Evolutionary conservation across 495 filamentous ascomycete species (phyloP).

Genomic region (Lophiotrema nucula): DNA sequence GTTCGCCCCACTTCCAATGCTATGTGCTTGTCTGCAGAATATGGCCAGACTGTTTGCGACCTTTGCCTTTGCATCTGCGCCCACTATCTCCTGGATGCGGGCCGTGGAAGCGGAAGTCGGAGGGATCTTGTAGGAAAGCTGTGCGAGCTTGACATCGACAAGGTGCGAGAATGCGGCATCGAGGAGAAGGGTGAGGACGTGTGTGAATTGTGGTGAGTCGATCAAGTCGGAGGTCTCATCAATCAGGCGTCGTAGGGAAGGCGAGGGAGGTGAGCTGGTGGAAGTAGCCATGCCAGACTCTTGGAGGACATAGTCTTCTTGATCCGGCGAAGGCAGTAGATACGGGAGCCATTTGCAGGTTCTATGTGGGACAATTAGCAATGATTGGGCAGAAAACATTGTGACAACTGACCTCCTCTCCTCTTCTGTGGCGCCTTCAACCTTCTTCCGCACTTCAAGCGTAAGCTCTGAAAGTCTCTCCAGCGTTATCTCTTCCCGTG

Average conservation of each 20-base stretch:
- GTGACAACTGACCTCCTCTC: constrained; percentile 56
- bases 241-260: constrained; percentile 76
- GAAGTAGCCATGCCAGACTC: constrained; percentile 73
- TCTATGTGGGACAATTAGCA: constrained; percentile 35
- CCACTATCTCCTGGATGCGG: constrained; percentile 45
- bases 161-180: constrained; percentile 82
- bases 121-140: constrained; percentile 71
- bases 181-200: constrained; percentile 79
- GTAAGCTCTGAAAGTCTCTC: constrained; percentile 75
- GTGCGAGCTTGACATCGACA: constrained; percentile 71
- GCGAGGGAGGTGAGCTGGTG: constrained; percentile 48
- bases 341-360: constrained; percentile 73
- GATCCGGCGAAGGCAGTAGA: constrained; percentile 72
- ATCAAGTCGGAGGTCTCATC: constrained; percentile 95
- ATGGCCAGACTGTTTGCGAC: constrained; percentile 86
- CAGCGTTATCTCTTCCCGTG: constrained; percentile 81
- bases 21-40: constrained; percentile 82
- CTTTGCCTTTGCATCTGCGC: constrained; percentile 59
- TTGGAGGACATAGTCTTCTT: constrained; percentile 77
- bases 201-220: constrained; percentile 84
- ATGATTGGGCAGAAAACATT: not conserved
- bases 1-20: constrained; percentile 76
- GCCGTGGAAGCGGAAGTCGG: constrained; percentile 42
- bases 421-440: constrained; percentile 74
- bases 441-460: constrained; percentile 70